Evolutionary conservation across 352 stramenopile species (phyloP), one percentile per base, ranked within the genome.

Genomic region (Globisporangium splendens): DNA sequence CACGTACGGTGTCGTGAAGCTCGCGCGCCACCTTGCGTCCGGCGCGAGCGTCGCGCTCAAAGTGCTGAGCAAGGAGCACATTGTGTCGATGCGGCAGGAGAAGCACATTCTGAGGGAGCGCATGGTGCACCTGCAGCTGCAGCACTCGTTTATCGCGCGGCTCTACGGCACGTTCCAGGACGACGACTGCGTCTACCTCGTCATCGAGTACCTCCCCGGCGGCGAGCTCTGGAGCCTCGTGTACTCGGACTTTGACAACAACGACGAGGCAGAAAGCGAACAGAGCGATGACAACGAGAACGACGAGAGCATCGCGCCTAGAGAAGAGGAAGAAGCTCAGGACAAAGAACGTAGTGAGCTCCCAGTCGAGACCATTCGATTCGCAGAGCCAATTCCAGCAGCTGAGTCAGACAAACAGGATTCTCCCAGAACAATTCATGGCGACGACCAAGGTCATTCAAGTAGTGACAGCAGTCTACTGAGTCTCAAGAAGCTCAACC

Each of bases 81-180:
- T 93, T 17, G 80, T 92, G 18, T 80, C 70, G 31, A 86, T 81
- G 44, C 75, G 83, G 6, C 78, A 93, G 54, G 77, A 93, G 56
- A 87, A 88, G 52, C 77, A 93, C 64, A 89, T 93, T 38, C 55
- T 91, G 46, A 69, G 83, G 28, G 87, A 96, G 54, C 81, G 78
- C 14, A 74, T 65, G 11, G 76, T 93, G 31, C 83, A 93, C 57
- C 55, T 84, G 47, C 60, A 74, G 31, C 63, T 95, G 46, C 65
- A 75, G 48, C 83, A 96, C 50, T 75, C 79, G 38, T 80, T 93
- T 35, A 78, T 95, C 42, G 75, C 82, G 0, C 73, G 67, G 11
- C 62, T 96, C 22, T 86, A 86, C 54, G 76, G 74, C 31, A 90
- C 77, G n/a, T 93, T 95, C 59, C 85, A 93, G 61, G 87, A 96